Evolutionary conservation across 139 green algal species (phyloP).

Genomic region (Yamagishiella unicocca): DNA sequence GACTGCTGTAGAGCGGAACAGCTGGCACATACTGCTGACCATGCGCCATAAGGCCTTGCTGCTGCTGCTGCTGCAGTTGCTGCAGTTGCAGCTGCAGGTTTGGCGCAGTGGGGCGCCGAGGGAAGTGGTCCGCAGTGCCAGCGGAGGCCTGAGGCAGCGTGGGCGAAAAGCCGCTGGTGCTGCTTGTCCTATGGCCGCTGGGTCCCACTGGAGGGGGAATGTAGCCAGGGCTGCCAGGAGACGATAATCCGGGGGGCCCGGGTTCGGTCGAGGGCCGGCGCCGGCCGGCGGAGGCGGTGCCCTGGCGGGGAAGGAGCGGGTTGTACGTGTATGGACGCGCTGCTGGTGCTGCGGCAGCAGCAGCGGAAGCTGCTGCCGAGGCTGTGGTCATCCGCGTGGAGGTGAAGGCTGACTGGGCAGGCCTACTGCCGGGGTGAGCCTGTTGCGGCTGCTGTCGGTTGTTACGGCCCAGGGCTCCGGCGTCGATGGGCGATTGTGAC

Average conservation of each 20-base stretch:
- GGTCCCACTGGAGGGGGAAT: not conserved
- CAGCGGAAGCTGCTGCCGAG: not conserved
- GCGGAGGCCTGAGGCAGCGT: not conserved
- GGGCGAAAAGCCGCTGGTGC: too few species aligned
- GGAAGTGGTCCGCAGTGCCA: not conserved
- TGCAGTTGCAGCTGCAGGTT: not conserved
- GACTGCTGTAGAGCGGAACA: not conserved
- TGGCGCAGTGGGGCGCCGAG: not conserved
- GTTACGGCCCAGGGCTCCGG: not conserved
- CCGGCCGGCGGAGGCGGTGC: not conserved
- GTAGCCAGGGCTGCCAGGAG: not conserved
- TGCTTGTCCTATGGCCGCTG: not conserved
- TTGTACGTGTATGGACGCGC: not conserved
- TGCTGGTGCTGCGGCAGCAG: not conserved
- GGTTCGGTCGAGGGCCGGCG: not conserved
- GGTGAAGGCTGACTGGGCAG: not conserved
- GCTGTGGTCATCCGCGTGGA: not conserved
- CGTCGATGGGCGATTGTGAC: not conserved
- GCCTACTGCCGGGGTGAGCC: not conserved
- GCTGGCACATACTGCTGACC: too few species aligned
- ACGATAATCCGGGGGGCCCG: not conserved
- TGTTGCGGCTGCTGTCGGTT: not conserved
- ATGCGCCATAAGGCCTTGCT: too few species aligned
- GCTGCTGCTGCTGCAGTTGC: not conserved
- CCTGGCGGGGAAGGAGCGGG: not conserved